Evolutionary conservation across 805 yeast genomes (phyloP), one percentile per base, ranked within the genome.

Genomic region (Citeromyces matritensis): DNA sequence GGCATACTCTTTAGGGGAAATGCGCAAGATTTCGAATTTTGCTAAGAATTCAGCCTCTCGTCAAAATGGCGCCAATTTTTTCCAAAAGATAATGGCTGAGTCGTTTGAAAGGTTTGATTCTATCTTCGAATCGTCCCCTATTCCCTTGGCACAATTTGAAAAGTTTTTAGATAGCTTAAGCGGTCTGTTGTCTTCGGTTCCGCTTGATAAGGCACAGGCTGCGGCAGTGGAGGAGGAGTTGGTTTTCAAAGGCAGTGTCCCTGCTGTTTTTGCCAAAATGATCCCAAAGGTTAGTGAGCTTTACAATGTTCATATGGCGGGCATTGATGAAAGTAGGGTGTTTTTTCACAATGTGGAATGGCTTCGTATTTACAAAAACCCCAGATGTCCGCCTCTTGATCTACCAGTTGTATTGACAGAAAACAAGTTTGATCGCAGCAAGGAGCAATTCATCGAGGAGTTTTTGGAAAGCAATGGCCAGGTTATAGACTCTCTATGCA

Each of bases 311-410:
- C 47, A 53, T 28, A 49, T 64, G 11, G 58, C 67, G 5, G 69
- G 62, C 15, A 55, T 65, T 15, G 63, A 69, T 38, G 53, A 66
- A 1, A 60, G 76, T 2, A 68, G 63, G 6, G 42, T 84, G 17
- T 77, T 67, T 42, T 71, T 74, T 38, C 70, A 74, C 43, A 73
- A 78, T 40, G 71, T 73, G 1, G 58, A 60, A 17, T 81, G 93
- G 93, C 55, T 81, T 11, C 60, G 63, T 6, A 42, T 69, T 15
- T 31, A 37, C 15, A 37, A 35, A 13, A 35, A 31, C 17, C 39
- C 38, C 15, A 19, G 10, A 21, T 6, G 19, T 7, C 24, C 15
- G 10, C 4, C 13, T n/a, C 27, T 15, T 5, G 10, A 27, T 23
- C 23, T 23, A 5, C 19, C 28, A 9, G 15, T 27, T 10, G 26